phyloP scores from a whole-genome alignment of 2,329 filamentous ascomycete genomes.

The Penicillium psychrosexuale region DNA sequence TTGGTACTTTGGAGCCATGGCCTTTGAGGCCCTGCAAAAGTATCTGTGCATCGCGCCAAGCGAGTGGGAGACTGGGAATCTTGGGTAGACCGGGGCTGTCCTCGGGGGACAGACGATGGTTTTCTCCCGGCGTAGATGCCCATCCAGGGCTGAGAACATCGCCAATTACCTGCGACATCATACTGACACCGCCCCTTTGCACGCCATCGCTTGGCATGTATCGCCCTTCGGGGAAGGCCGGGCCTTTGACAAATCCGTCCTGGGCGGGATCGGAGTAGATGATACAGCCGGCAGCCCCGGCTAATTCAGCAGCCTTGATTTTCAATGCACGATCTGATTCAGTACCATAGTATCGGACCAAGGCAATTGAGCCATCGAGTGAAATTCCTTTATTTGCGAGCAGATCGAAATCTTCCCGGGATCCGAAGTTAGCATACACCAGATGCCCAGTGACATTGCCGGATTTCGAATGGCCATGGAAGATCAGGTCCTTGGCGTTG shows the following conservation, averaged over 20 bases:
- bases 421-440: constrained; percentile 90
- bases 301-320: constrained; percentile 82
- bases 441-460: constrained; percentile 83
- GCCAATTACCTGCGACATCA: constrained; percentile 79
- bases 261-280: constrained; percentile 89
- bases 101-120: constrained; percentile 63
- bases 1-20: constrained; percentile 65
- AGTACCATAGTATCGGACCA: constrained; percentile 76
- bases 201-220: constrained; percentile 80
- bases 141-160: constrained; percentile 91
- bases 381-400: constrained; percentile 70
- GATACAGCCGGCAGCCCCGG: constrained; percentile 81
- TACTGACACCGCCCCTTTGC: constrained; percentile 74
- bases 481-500: constrained; percentile 70
- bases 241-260: constrained; percentile 73
- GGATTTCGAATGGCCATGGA: constrained; percentile 84
- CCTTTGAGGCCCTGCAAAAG: constrained; percentile 74
- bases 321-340: constrained; percentile 74
- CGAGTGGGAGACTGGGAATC: constrained; percentile 85
- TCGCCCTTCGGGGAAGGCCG: constrained; percentile 70
- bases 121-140: constrained; percentile 53
- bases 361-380: constrained; percentile 73
- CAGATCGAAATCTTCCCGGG: constrained; percentile 73
- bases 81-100: constrained; percentile 70
- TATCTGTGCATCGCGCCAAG: constrained; percentile 83